phyloP scores from a whole-genome alignment of 2,329 filamentous ascomycete genomes.

The Aspergillus puulaauensis region DNA sequence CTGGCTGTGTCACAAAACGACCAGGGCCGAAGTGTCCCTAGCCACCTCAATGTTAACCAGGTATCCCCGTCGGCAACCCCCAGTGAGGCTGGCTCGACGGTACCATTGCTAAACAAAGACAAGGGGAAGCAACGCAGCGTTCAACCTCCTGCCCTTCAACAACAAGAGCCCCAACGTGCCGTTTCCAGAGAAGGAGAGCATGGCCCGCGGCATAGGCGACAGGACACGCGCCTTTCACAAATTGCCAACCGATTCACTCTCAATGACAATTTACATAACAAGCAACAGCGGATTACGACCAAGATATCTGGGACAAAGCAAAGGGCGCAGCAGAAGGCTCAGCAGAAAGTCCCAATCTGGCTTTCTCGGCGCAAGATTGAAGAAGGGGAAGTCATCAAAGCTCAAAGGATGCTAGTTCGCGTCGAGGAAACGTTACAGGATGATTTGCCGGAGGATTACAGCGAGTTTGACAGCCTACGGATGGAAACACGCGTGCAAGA shows the following conservation, averaged over 20 bases:
- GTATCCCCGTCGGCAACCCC: constrained; percentile 21
- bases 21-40: constrained; percentile 18
- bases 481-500: constrained; percentile 59
- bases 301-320: constrained; percentile 33
- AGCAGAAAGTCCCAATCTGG: constrained; percentile 34
- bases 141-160: constrained; percentile 25
- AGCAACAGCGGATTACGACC: constrained; percentile 40
- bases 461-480: constrained; percentile 62
- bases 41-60: constrained; percentile 20
- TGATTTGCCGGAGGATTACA: constrained; percentile 59
- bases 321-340: constrained; percentile 1
- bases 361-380: constrained; percentile 41
- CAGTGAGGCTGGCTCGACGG: constrained; percentile 35
- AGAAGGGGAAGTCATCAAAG: constrained; percentile 65
- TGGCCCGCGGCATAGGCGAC: constrained; percentile 15
- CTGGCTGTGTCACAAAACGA: constrained; percentile 8
- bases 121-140: constrained; percentile 20
- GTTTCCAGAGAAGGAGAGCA: constrained; percentile 21
- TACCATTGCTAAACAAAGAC: constrained; percentile 31
- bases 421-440: constrained; percentile 55
- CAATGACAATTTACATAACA: constrained; percentile 43
- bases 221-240: constrained; percentile 22
- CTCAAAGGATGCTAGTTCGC: constrained; percentile 67
- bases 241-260: constrained; percentile 47
- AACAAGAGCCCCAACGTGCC: constrained; percentile 34